phyloP scores from a whole-genome alignment of 2,329 filamentous ascomycete species.

The Epichloe typhina region DNA sequence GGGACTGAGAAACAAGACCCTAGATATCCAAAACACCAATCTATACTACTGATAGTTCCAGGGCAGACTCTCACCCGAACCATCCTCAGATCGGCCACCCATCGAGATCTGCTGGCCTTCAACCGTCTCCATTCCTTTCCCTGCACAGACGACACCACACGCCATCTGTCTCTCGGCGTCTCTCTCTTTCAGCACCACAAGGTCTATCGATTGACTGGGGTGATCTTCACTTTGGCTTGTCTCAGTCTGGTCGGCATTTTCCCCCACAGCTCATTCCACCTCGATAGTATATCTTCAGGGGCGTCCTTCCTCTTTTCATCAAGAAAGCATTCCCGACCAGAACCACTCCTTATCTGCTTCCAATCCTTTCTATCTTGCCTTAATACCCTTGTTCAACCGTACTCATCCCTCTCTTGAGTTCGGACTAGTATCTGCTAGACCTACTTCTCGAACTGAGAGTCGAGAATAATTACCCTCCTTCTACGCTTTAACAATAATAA shows the following conservation, averaged over 20 bases:
- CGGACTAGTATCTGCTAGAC: slow-evolving; percentile 1
- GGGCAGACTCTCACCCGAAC: slow-evolving; percentile 10
- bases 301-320: slow-evolving; percentile 19
- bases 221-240: slow-evolving; percentile 23
- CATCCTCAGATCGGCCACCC: slow-evolving; percentile 11
- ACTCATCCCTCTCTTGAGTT: slow-evolving; percentile 1
- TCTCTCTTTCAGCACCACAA: slow-evolving; percentile 15
- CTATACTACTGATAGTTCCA: slow-evolving; percentile 12
- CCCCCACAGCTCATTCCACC: slow-evolving; percentile 23
- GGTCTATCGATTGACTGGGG: slow-evolving; percentile 18
- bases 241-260: slow-evolving; percentile 19
- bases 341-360: slow-evolving; percentile 9
- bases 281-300: slow-evolving; percentile 28
- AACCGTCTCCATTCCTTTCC: slow-evolving; percentile 21
- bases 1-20: slow-evolving; percentile 10
- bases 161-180: slow-evolving; percentile 23
- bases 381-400: slow-evolving; percentile 3
- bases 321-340: slow-evolving; percentile 23
- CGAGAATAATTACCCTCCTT: slow-evolving; percentile 3
- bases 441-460: not conserved
- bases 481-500: not conserved
- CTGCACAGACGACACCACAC: slow-evolving; percentile 15
- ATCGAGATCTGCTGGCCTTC: slow-evolving; percentile 15
- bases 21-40: slow-evolving; percentile 14
- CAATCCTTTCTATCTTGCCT: slow-evolving; percentile 4